These are phyloP conservation scores for Musa beccarii DNA, from an alignment of 176 grass and related monocot genomes.

Conservation along the genomic window DNA sequence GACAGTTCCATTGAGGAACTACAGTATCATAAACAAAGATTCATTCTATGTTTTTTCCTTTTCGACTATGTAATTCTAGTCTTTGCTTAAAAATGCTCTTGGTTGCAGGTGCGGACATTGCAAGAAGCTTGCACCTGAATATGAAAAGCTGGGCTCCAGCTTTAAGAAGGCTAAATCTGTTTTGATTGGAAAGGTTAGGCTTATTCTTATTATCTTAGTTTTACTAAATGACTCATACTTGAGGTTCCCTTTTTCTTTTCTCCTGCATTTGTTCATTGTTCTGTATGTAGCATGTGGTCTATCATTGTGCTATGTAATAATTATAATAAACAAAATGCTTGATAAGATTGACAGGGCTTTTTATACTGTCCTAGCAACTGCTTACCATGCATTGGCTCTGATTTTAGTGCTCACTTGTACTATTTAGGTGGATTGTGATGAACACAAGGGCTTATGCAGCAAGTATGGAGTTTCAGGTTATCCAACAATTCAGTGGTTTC, in stretches of 20 bases:
- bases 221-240: neutral
- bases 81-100: conserved; percentile 3
- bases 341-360: neutral
- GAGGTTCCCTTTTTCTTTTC: neutral
- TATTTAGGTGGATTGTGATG: conserved; percentile 89
- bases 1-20: neutral
- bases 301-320: neutral
- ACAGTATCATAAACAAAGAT: neutral
- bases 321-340: neutral
- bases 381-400: neutral
- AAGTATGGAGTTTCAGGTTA: conserved; percentile 96
- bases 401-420: conserved; percentile 4
- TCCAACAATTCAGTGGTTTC: conserved; percentile 95
- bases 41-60: neutral
- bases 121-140: conserved; percentile 98
- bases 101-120: conserved; percentile 83
- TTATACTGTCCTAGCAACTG: neutral
- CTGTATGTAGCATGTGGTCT: neutral
- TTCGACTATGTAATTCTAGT: neutral
- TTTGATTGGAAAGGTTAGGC: conserved; percentile 77
- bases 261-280: neutral
- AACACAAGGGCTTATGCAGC: conserved; percentile 87
- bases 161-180: conserved; percentile 94
- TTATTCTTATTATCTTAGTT: neutral
- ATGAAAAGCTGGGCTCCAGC: conserved; percentile 80